phyloP scores from a whole-genome alignment of 768 basidiomycete species.

The Boletus huronensis region DNA sequence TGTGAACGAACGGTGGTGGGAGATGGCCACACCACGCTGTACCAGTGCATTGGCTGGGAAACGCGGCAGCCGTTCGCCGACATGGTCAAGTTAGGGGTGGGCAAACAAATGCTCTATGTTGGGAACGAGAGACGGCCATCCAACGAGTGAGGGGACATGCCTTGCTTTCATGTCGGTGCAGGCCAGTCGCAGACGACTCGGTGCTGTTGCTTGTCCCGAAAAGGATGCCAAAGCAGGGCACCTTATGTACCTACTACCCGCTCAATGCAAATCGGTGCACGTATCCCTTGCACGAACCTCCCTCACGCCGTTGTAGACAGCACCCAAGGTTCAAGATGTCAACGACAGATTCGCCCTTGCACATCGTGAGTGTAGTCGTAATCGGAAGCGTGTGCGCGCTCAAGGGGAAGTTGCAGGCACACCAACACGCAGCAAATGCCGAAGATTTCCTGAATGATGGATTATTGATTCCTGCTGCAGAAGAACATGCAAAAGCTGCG shows the following conservation, averaged over 20 bases:
- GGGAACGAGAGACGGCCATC: no score
- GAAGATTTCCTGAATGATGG: conserved; percentile 68
- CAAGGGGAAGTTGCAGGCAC: conserved; percentile 50
- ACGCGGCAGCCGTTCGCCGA: no score
- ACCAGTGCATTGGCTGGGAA: neutral
- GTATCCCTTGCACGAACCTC: neutral
- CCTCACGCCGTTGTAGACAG: neutral
- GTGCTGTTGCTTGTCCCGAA: neutral
- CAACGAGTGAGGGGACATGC: no score
- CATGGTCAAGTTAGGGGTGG: no score
- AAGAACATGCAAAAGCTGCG: conserved; percentile 74
- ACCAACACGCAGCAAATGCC: conserved; percentile 78
- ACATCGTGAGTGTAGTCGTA: conserved; percentile 37
- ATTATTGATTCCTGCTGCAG: conserved; percentile 65
- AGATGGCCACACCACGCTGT: neutral
- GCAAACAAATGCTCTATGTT: no score
- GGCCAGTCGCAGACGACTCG: no score
- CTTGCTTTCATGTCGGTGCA: no score
- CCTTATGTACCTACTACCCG: no score
- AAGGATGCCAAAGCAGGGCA: neutral
- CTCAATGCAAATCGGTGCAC: conserved; percentile 4
- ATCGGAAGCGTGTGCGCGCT: neutral
- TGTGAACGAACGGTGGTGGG: neutral
- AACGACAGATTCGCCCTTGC: conserved; percentile 47
- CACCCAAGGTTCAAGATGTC: conserved; percentile 23